These are phyloP conservation scores for Ophiocordyceps camponoti-leonardi DNA, from an alignment of 2,329 filamentous ascomycete species.

Conservation along the genomic window DNA sequence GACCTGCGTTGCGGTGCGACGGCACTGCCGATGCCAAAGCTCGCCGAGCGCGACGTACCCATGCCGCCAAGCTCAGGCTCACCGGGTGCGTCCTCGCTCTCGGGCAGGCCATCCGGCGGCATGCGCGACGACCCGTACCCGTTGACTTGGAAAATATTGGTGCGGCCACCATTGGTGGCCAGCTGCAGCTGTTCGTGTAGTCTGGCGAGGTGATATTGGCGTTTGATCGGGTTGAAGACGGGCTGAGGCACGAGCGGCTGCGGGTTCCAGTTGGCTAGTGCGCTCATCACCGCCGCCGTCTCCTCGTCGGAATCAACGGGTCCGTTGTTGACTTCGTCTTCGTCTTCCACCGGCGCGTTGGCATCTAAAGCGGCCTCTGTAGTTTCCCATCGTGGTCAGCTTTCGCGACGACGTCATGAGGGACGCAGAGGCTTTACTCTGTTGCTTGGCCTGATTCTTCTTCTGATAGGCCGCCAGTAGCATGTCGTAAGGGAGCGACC, in stretches of 20 bases:
- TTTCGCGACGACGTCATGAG: neutral
- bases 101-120: conserved; percentile 26
- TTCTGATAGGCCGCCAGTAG: conserved; percentile 78
- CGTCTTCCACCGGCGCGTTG: conserved; percentile 77
- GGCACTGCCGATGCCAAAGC: conserved; percentile 21
- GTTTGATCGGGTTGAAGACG: conserved; percentile 41
- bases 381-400: conserved; percentile 2
- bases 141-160: conserved; percentile 46
- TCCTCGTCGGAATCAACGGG: conserved; percentile 93
- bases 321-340: conserved; percentile 61
- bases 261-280: conserved; percentile 58
- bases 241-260: conserved; percentile 57
- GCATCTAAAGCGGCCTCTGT: conserved; percentile 86
- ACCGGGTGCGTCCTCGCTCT: conserved; percentile 39
- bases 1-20: conserved; percentile 23
- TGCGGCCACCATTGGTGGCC: conserved; percentile 46
- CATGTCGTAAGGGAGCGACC: conserved; percentile 85
- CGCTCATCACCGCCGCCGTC: conserved; percentile 72
- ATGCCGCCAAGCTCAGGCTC: conserved; percentile 31
- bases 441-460: conserved; percentile 97
- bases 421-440: conserved; percentile 45
- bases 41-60: conserved; percentile 24
- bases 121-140: conserved; percentile 38
- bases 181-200: conserved; percentile 49
- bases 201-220: conserved; percentile 44